Evolutionary conservation across 768 basidiomycete genomes (phyloP), one percentile per base, ranked within the genome.

Genomic region (Serendipita indica): DNA sequence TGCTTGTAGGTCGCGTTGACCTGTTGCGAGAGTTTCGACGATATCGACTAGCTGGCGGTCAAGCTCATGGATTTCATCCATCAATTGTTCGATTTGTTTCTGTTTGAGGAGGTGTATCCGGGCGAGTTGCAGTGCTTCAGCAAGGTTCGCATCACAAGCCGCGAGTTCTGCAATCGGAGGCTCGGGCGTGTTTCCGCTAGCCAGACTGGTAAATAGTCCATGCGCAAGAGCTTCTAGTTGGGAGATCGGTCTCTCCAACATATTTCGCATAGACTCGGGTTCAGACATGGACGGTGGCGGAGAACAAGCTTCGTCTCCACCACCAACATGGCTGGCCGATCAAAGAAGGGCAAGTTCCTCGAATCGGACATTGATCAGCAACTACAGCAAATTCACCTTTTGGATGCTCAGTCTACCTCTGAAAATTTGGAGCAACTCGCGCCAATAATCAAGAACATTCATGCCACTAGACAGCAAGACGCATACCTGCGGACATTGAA

Each of bases 361-460:
- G 86, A 86, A 69, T 85, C 89, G 64, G 80, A 75, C 65, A 86
- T 93, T 67, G 87, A 91, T 75, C 82, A 86, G 67, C 89, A 93
- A 69, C 77, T 93, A 7, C 88, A 90, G 68, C 88, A 91, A 70
- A 90, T 91, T 62, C 88, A 91, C 69, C 77, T 91, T 6, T 80
- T 91, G 22, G 89, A 91, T 72, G 79, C 84, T 18, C 84, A 87
- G 0, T 91, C 89, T 1, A 84, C 86, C 37, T 85, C 88, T 16
- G 93, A 96, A 72, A 97, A 96, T 69, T 78, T 96, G 35, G 93
- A 97, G 72, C 89, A 94, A 64, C 82, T 97, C 13, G 92, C 88
- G 25, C 93, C 93, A 32, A 82, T 97, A 33, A 90, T 97, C 69
- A 92, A 90, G 70, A 88, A 91, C 63, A 89, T 96, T 63, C 85